A percentile compares a stretch with the other conserved stretches of the same genome.
These are phyloP conservation scores for Saraca asoca DNA, from an alignment of 331 rosid species.

Conservation along the genomic window DNA sequence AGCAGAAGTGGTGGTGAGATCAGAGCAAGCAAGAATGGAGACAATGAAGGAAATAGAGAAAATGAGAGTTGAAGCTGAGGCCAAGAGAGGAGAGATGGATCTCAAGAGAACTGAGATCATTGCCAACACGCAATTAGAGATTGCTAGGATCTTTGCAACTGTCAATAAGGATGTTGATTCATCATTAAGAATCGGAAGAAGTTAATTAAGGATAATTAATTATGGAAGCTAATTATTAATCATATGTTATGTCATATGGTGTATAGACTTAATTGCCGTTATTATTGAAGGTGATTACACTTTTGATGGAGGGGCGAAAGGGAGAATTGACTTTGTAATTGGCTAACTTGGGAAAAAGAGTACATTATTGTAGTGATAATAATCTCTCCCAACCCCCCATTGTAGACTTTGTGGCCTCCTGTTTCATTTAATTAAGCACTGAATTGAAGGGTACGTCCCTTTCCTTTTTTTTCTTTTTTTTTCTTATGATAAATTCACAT, in stretches of 20 bases:
- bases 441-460: too few relatives aligned
- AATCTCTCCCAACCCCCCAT: conserved; percentile 43
- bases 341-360: conserved; percentile 28
- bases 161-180: conserved; percentile 82
- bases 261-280: conserved; percentile 15
- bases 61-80: conserved; percentile 92
- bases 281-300: conserved; percentile 5
- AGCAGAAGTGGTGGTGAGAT: conserved; percentile 80
- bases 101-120: conserved; percentile 66
- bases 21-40: conserved; percentile 89
- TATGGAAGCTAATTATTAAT: neutral
- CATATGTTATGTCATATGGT: neutral
- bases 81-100: conserved; percentile 78
- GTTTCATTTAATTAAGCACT: neutral
- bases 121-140: conserved; percentile 69
- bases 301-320: neutral
- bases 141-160: conserved; percentile 85
- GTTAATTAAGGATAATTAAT: conserved; percentile 41
- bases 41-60: conserved; percentile 83
- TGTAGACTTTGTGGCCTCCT: conserved; percentile 32
- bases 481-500: too few relatives aligned
- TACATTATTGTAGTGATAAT: conserved; percentile 29
- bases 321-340: conserved; percentile 27
- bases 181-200: conserved; percentile 86
- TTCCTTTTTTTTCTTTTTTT: too few relatives aligned